Percentiles rank a stretch among this genome's conserved stretches.
Evolutionary conservation across 306 rosid genomes (phyloP).

Genomic region (Prunus mume): DNA sequence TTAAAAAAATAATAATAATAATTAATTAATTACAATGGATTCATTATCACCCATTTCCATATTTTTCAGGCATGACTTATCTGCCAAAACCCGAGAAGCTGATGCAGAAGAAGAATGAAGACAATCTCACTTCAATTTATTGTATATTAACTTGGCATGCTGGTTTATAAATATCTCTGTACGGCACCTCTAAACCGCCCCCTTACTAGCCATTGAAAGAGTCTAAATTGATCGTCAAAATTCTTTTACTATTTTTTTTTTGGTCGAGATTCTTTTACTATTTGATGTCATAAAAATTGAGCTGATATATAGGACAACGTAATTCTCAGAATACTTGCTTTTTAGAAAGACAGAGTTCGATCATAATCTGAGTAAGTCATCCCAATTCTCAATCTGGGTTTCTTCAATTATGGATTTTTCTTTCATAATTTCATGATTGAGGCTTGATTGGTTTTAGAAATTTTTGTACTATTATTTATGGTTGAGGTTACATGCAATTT

Average conservation of each 20-base stretch:
- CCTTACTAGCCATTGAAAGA: too few relatives aligned
- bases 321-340: constrained; percentile 10
- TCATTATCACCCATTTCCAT: background rate
- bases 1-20: background rate
- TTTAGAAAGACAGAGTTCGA: background rate
- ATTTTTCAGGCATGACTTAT: constrained; percentile 12
- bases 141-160: background rate
- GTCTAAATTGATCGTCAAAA: background rate
- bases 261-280: background rate
- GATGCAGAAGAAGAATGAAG: constrained; percentile 3
- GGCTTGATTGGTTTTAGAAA: background rate
- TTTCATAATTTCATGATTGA: constrained; percentile 2
- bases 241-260: background rate
- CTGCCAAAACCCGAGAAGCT: background rate
- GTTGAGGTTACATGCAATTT: too few relatives aligned
- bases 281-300: background rate
- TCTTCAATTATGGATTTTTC: background rate
- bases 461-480: background rate
- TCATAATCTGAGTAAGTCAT: constrained; percentile 5
- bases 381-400: constrained; percentile 3
- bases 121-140: background rate
- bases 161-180: background rate
- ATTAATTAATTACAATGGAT: background rate
- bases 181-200: too few relatives aligned
- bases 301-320: background rate